phyloP scores from a whole-genome alignment of 139 green algal species.

The Chlorella vulgaris region DNA sequence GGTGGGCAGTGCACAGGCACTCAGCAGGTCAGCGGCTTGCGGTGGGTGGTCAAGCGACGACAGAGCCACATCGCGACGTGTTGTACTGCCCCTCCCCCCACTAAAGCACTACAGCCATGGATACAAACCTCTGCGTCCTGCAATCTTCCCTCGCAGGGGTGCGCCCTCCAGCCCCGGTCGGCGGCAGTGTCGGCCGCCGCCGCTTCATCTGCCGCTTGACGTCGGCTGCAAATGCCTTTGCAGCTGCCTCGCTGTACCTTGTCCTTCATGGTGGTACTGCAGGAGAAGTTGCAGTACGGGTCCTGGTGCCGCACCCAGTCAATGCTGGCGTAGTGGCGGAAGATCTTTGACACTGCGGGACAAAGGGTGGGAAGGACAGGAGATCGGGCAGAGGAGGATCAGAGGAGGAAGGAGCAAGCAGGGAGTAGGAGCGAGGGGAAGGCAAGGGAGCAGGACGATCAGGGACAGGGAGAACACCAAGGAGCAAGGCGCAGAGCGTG shows the following conservation, averaged over 20 bases:
- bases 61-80: too few species aligned
- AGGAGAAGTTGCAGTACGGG: background rate
- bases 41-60: too few species aligned
- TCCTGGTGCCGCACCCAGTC: slow-evolving; percentile 24
- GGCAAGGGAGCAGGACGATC: too few species aligned
- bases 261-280: slow-evolving; percentile 2
- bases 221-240: background rate
- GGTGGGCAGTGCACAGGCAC: too few species aligned
- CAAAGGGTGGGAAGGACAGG: background rate
- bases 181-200: background rate
- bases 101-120: too few species aligned
- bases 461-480: too few species aligned
- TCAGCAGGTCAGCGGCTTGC: too few species aligned
- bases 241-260: slow-evolving; percentile 4
- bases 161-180: too few species aligned
- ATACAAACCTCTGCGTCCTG: too few species aligned
- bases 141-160: too few species aligned
- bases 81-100: too few species aligned
- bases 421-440: background rate
- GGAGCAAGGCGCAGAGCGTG: too few species aligned
- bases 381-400: background rate
- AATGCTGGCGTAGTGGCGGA: slow-evolving; percentile 32
- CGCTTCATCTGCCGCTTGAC: background rate
- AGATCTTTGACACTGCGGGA: background rate
- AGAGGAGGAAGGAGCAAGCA: background rate